Evolutionary conservation across 345 rosid genomes (phyloP).

Genomic region (Gynandropsis gynandra): DNA sequence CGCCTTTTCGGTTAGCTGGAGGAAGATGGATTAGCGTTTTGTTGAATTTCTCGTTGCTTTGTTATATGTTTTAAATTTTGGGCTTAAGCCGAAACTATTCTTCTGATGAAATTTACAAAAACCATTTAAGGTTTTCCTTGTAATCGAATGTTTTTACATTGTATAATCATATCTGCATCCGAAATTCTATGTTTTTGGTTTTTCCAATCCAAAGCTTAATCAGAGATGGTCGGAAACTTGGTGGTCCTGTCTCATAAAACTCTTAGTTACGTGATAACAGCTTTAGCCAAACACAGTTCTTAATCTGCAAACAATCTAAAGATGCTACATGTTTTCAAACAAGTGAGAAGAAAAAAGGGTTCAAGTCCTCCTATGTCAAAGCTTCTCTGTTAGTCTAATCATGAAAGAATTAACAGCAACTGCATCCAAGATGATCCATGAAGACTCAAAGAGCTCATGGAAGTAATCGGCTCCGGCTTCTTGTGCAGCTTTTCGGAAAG

Average conservation of each 20-base stretch:
- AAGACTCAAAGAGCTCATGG: slow-evolving; percentile 94
- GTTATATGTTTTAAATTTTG: slow-evolving; percentile 20
- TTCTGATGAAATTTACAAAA: neutral
- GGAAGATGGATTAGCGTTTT: slow-evolving; percentile 7
- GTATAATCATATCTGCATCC: too few relatives aligned
- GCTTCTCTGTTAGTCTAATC: slow-evolving; percentile 78
- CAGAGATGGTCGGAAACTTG: too few relatives aligned
- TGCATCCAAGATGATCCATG: slow-evolving; percentile 84
- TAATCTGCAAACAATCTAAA: too few relatives aligned
- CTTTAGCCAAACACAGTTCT: too few relatives aligned
- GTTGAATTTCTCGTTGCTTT: slow-evolving; percentile 15
- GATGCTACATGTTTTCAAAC: too few relatives aligned
- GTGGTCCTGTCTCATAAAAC: too few relatives aligned
- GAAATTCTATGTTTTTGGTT: too few relatives aligned
- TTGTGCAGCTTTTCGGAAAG: slow-evolving; percentile 79
- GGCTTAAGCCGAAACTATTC: slow-evolving; percentile 18
- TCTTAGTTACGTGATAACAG: too few relatives aligned
- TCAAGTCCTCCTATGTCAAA: slow-evolving; percentile 31
- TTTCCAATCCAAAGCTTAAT: too few relatives aligned
- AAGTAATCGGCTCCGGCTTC: slow-evolving; percentile 78
- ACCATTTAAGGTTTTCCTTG: too few relatives aligned
- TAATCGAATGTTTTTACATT: too few relatives aligned
- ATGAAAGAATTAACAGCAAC: slow-evolving; percentile 76
- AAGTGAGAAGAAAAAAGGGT: slow-evolving; percentile 4
- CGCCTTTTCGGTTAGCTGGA: slow-evolving; percentile 7